phyloP scores from a whole-genome alignment of 129 eudicot species.

The Lonicera japonica region DNA sequence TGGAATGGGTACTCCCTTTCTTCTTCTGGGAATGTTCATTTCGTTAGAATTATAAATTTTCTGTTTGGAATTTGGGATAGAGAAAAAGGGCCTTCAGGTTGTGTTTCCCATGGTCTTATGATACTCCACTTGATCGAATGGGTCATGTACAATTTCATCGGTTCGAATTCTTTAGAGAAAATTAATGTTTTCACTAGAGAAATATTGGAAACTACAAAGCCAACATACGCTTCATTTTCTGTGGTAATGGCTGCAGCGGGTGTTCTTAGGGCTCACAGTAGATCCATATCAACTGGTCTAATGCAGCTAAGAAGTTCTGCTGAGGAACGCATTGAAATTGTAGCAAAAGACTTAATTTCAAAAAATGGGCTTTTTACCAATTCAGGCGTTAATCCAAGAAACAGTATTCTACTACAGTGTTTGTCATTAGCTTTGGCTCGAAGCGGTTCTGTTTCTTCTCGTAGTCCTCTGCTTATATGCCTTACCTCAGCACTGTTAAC shows the following conservation, averaged over 20 bases:
- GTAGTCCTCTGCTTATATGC: slow-evolving; percentile 46
- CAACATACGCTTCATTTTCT: slow-evolving; percentile 41
- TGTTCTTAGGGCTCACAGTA: slow-evolving; percentile 55
- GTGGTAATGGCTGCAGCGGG: slow-evolving; percentile 93
- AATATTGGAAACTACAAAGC: slow-evolving; percentile 34
- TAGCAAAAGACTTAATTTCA: slow-evolving; percentile 42
- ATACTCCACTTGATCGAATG: slow-evolving; percentile 86
- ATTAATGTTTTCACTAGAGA: slow-evolving; percentile 27
- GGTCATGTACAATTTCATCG: slow-evolving; percentile 54
- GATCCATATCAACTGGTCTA: slow-evolving; percentile 52
- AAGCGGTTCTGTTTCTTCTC: slow-evolving; percentile 51
- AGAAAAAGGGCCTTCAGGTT: slow-evolving; percentile 47
- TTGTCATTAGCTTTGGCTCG: slow-evolving; percentile 72
- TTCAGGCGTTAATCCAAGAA: slow-evolving; percentile 14
- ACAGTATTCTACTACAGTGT: slow-evolving; percentile 46
- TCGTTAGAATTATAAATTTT: slow-evolving; percentile 40
- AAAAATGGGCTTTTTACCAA: slow-evolving; percentile 15
- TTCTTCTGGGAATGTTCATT: slow-evolving; percentile 37
- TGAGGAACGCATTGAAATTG: slow-evolving; percentile 44
- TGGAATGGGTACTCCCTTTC: slow-evolving; percentile 77
- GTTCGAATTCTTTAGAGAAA: slow-evolving; percentile 47
- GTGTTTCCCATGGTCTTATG: slow-evolving; percentile 59
- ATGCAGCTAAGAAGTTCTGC: slow-evolving; percentile 52
- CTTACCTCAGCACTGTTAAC: slow-evolving; percentile 62
- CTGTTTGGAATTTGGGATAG: slow-evolving; percentile 58